Evolutionary conservation across 352 stramenopile species (phyloP).

Genomic region (Pseudoperonospora humuli): DNA sequence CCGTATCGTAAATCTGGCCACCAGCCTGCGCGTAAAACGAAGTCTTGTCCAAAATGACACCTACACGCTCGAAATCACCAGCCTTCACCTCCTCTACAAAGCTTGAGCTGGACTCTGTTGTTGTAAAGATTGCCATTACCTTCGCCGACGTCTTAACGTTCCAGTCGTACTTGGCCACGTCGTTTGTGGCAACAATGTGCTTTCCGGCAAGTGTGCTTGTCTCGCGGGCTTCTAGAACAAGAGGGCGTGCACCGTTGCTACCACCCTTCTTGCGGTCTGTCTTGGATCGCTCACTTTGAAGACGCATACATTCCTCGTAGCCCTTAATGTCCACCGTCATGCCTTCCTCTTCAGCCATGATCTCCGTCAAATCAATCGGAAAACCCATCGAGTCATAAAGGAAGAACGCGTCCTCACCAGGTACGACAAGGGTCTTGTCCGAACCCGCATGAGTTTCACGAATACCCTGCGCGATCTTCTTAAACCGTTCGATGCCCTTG

Average conservation of each 20-base stretch:
- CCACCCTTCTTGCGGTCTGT: conserved; percentile 86
- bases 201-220: conserved; percentile 84
- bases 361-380: conserved; percentile 96
- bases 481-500: conserved; percentile 88
- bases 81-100: conserved; percentile 72
- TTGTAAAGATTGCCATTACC: conserved; percentile 92
- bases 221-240: conserved; percentile 94
- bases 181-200: conserved; percentile 86
- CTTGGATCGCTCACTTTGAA: conserved; percentile 80
- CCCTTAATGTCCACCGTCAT: conserved; percentile 92
- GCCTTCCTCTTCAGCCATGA: conserved; percentile 94
- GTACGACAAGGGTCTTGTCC: conserved; percentile 70
- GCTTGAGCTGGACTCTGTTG: conserved; percentile 78
- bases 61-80: conserved; percentile 83
- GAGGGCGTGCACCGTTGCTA: conserved; percentile 50
- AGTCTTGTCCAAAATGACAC: conserved; percentile 95
- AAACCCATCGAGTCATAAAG: conserved; percentile 99
- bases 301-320: conserved; percentile 92
- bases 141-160: conserved; percentile 70
- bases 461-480: conserved; percentile 80
- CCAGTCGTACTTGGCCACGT: conserved; percentile 93
- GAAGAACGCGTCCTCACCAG: conserved; percentile 95
- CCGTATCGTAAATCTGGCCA: conserved; percentile 94
- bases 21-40: conserved; percentile 98
- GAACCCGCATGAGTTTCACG: conserved; percentile 48